A percentile compares a stretch with the other conserved stretches of the same genome.
Conservation (phyloP, 2,329 filamentous ascomycete genomes). For the Diaporthe vaccinii region DNA sequence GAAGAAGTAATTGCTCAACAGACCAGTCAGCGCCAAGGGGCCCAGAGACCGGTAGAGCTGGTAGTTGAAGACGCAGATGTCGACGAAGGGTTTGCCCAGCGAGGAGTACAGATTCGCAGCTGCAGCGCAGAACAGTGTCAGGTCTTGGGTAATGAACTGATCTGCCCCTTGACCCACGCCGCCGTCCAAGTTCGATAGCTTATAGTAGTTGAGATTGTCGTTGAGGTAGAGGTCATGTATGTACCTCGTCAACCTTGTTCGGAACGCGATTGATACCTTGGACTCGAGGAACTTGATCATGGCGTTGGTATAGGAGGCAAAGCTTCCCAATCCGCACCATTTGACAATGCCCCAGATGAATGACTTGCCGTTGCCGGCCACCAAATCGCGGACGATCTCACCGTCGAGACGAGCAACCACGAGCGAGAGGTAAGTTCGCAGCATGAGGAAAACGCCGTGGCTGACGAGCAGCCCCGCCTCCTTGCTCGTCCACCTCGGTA, state of each 20-base stretch:
- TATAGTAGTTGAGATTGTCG: conserved; percentile 96
- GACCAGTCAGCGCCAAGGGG: conserved; percentile 85
- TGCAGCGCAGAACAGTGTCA: conserved; percentile 94
- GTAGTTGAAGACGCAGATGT: conserved; percentile 97
- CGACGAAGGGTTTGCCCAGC: conserved; percentile 97
- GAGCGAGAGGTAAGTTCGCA: conserved; percentile 93
- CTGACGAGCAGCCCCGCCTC: conserved; percentile 91
- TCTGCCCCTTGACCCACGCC: conserved; percentile 93
- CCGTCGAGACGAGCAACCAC: conserved; percentile 94
- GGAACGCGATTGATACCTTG: conserved; percentile 98
- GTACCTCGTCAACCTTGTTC: conserved; percentile 93
- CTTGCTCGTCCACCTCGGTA: conserved; percentile 94
- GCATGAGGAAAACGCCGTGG: conserved; percentile 89
- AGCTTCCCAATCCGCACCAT: conserved; percentile 94
- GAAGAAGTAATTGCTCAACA: conserved; percentile 93
- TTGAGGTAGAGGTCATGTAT: conserved; percentile 98
- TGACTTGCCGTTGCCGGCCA: conserved; percentile 90
- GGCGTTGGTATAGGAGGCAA: conserved; percentile 97
- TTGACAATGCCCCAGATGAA: conserved; percentile 93
- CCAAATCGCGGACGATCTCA: conserved; percentile 94
- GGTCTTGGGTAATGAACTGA: conserved; percentile 97
- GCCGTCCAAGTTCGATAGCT: conserved; percentile 91
- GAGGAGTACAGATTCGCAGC: conserved; percentile 96
- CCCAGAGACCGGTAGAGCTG: conserved; percentile 94
- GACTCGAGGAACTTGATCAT: conserved; percentile 99